Evolutionary conservation across 2,329 filamentous ascomycete species (phyloP), one percentile per base, ranked within the genome.

Genomic region (Verticillium nonalfalfae): DNA sequence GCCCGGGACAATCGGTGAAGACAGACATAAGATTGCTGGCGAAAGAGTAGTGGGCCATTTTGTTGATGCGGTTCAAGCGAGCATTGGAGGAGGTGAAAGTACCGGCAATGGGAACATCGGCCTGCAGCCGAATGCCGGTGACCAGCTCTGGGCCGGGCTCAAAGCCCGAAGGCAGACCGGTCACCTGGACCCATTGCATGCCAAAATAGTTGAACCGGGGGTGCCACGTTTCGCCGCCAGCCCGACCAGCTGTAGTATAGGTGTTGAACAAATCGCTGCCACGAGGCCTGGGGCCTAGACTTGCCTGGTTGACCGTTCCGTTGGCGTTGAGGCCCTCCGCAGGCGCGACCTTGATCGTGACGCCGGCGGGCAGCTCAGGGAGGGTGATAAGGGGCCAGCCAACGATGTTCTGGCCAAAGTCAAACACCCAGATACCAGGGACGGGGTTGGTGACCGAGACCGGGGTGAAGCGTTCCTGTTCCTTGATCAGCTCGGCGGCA

Each of bases 181-280:
- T 62, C 50, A 62, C 61, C 52, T 60, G 61, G 21, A 62, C 58
- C 61, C 61, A 62, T 14, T 62, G 61, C 61, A 62, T 62, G 58
- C 61, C 61, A n/a, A 62, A 60, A 39, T 57, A 62, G 18, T 50
- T 56, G 58, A 62, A 62, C 10, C 38, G 11, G 9, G 61, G 58
- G n/a, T 57, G 58, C 58, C 58, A 62, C 33, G 61, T 56, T 34
- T 59, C 60, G 45, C 57, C 55, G 11, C 58, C 61, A 33, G 61
- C 36, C 4, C 61, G 58, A n/a, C 61, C 61, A 5, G 61, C 21
- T 1, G 61, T 62, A 3, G 38, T 62, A 38, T 62, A 62, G 36
- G 31, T 59, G 45, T 59, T 59, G 52, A 59, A 59, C 14, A 59
- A 31, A 15, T 59, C 58, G 3, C n/a, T 55, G n/a, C 58, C 58